Evolutionary conservation across 2,329 filamentous ascomycete genomes (phyloP), one percentile per base, ranked within the genome.

Genomic region (Aspergillus sergii): DNA sequence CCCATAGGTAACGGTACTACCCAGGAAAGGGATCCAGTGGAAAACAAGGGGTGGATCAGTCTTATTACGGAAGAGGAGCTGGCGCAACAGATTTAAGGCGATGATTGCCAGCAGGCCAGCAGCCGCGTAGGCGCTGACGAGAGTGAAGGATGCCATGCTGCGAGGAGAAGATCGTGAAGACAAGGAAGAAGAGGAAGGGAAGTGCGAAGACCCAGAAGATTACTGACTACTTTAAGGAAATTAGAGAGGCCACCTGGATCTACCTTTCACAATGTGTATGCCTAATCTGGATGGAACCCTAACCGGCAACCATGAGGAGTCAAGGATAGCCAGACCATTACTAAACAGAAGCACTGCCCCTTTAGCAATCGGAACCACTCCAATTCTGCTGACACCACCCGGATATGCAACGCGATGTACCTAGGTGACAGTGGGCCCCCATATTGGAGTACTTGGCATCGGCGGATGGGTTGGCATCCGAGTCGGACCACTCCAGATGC

Each of bases 41-140:
- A 94, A 94, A 66, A 94, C 91, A 62, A 94, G 71, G 1, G 91
- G 91, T 6, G 91, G 91, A 75, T 92, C 90, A 74, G 92, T 91
- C 61, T 88, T 86, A 60, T 62, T 68, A 36, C 59, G 68, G 39
- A 66, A 67, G 45, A 69, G 39, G 11, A 69, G 54, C 34, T 69
- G 68, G n/a, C 63, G 66, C 21, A 60, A 39, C 14, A 69, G 60
- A 59, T 69, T 69, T 9, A 66, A 19, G 30, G 60, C 21, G 41
- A 69, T 60, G 3, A 59, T 26, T 9, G 51, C 57, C 56, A 68
- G 32, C 3, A 61, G 34, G 39, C 58, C 64, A 23, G 55, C 61
- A n/a, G 59, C 36, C 5, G 64, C 60, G 55, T 69, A 69, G 57
- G 57, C 51, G 39, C 59, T 41, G 48, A 55, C 48, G 55, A 67